These are phyloP conservation scores for Tricholoma flavovirens DNA, from an alignment of 768 basidiomycete species.

Conservation along the genomic window DNA sequence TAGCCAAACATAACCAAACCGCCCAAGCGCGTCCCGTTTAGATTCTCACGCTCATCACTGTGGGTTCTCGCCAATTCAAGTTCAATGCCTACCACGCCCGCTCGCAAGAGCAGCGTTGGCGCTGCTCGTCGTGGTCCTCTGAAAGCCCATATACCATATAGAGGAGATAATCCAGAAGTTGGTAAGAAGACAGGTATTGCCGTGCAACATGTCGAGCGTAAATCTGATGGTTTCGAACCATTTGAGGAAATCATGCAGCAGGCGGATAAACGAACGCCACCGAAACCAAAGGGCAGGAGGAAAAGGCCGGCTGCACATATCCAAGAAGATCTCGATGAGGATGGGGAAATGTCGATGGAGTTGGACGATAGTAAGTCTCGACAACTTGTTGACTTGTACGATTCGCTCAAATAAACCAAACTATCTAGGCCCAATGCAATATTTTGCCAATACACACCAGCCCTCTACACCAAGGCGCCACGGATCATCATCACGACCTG, in stretches of 20 bases:
- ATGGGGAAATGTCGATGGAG: constrained; percentile 78
- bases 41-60: constrained; percentile 7
- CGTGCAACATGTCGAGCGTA: constrained; percentile 61
- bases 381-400: not conserved
- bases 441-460: constrained; percentile 35
- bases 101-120: constrained; percentile 43
- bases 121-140: constrained; percentile 49
- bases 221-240: constrained; percentile 78
- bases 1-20: constrained; percentile 20
- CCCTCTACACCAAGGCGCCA: constrained; percentile 31
- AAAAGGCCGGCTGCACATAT: constrained; percentile 35
- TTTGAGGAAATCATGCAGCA: constrained; percentile 72
- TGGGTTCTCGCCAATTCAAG: not conserved
- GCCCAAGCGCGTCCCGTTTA: constrained; percentile 20
- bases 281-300: constrained; percentile 45
- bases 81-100: constrained; percentile 35
- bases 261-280: constrained; percentile 62
- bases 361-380: constrained; percentile 57
- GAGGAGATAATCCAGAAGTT: constrained; percentile 69
- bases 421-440: constrained; percentile 34
- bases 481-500: constrained; percentile 39
- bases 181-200: constrained; percentile 79
- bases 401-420: constrained; percentile 16
- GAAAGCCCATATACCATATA: constrained; percentile 70
- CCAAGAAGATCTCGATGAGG: constrained; percentile 30